Conservation (phyloP, 495 filamentous ascomycete genomes). For the Entonaema liquescens region DNA sequence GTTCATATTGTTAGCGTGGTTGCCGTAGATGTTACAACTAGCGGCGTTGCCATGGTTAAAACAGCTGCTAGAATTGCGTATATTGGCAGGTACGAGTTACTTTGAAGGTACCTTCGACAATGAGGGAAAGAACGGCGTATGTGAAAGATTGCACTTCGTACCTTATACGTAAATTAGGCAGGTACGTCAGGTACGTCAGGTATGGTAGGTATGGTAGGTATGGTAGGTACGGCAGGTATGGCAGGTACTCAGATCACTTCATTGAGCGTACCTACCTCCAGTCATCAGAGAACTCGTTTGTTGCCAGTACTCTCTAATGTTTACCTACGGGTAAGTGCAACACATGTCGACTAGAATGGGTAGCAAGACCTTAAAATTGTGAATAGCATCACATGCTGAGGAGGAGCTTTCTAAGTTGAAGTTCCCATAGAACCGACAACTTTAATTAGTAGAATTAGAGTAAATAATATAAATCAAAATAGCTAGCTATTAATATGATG, state of each 20-base stretch:
- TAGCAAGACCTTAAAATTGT: background rate
- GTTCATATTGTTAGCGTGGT: background rate
- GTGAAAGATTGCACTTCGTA: background rate
- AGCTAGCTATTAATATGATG: no score
- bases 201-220: background rate
- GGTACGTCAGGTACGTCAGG: background rate
- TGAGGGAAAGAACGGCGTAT: background rate
- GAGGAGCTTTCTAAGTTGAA: background rate
- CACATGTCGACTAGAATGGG: background rate
- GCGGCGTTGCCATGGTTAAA: background rate
- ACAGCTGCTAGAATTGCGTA: no score
- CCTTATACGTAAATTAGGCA: no score
- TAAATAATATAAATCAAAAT: no score
- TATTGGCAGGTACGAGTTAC: background rate
- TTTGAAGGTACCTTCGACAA: background rate
- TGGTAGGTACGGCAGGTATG: no score
- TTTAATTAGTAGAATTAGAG: no score
- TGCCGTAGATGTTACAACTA: background rate
- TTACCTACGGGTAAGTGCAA: background rate
- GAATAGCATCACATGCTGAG: background rate
- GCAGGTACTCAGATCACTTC: no score
- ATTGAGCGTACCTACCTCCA: no score
- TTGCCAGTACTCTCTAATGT: background rate
- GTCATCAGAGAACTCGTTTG: background rate
- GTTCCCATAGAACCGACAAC: no score